Evolutionary conservation across 1,284 basidiomycete species (phyloP).

Genomic region (Xerocomus amazonicus): DNA sequence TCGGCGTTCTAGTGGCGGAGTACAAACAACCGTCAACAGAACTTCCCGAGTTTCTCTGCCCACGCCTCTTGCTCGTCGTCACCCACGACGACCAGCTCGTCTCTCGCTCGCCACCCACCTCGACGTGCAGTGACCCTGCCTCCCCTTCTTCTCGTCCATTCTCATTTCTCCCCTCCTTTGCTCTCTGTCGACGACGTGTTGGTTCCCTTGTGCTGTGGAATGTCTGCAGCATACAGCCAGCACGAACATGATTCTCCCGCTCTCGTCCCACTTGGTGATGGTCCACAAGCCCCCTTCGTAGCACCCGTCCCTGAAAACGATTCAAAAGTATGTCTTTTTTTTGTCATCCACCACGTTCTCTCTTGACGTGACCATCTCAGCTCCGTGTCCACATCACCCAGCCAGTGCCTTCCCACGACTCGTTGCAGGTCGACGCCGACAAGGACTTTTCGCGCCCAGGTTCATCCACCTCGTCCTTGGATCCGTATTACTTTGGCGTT

Average conservation of each 20-base stretch:
- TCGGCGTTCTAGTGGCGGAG: slow-evolving; percentile 12
- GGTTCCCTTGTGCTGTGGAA: slow-evolving; percentile 15
- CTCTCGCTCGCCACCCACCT: not conserved
- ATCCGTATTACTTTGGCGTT: slow-evolving; percentile 78
- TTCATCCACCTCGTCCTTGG: slow-evolving; percentile 71
- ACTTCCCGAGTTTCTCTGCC: slow-evolving; percentile 28
- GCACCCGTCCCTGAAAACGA: slow-evolving; percentile 1
- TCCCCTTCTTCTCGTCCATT: not conserved
- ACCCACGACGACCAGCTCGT: slow-evolving; percentile 29
- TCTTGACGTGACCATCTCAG: slow-evolving; percentile 13
- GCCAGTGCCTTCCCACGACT: slow-evolving; percentile 16
- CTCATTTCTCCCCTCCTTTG: not conserved
- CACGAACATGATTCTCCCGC: slow-evolving; percentile 17
- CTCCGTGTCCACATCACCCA: slow-evolving; percentile 27
- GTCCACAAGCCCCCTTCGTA: slow-evolving; percentile 3
- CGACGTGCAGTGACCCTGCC: slow-evolving; percentile 1
- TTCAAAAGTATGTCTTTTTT: slow-evolving; percentile 11
- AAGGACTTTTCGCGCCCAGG: slow-evolving; percentile 47
- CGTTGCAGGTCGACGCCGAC: slow-evolving; percentile 31
- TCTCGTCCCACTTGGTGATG: slow-evolving; percentile 10
- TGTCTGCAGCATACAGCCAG: slow-evolving; percentile 27
- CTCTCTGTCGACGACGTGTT: slow-evolving; percentile 6
- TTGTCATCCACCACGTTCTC: not conserved
- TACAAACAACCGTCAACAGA: slow-evolving; percentile 26
- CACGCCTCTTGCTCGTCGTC: slow-evolving; percentile 35